Percentiles rank a stretch among this genome's conserved stretches.
Evolutionary conservation across 257 asterid genomes (phyloP).

Genomic region (Solanum arcanum): DNA sequence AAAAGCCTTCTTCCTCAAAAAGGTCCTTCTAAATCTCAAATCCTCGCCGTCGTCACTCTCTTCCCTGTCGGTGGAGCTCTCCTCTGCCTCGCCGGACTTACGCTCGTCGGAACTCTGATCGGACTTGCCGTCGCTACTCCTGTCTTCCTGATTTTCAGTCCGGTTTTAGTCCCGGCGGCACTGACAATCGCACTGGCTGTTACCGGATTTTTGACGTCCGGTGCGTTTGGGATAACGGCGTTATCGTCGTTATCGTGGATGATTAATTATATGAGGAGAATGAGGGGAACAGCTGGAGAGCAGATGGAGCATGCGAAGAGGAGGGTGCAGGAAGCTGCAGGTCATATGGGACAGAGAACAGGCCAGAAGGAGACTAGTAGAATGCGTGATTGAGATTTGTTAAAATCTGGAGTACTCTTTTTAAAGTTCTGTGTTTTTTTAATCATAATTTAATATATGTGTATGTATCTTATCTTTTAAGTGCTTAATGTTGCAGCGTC

Average conservation of each 20-base stretch:
- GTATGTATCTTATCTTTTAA: not conserved
- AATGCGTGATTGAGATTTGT: not conserved
- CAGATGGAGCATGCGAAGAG: conserved; percentile 29
- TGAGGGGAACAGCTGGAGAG: conserved; percentile 28
- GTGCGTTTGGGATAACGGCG: conserved; percentile 66
- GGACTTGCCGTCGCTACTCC: conserved; percentile 43
- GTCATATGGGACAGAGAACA: conserved; percentile 19
- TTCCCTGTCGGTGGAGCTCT: conserved; percentile 54
- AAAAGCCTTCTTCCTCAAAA: conserved; percentile 13
- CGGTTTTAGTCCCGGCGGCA: conserved; percentile 54
- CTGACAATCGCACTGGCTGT: conserved; percentile 36
- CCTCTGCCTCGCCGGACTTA: conserved; percentile 45
- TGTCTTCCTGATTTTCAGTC: conserved; percentile 54
- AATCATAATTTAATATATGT: not conserved
- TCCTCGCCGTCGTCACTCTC: conserved; percentile 46
- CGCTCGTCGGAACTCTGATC: conserved; percentile 38
- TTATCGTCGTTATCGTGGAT: conserved; percentile 61
- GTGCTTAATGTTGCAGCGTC: not conserved
- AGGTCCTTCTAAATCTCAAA: conserved; percentile 36
- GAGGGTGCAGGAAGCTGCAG: conserved; percentile 36
- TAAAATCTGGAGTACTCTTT: not conserved
- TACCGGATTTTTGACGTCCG: conserved; percentile 49
- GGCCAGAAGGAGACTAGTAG: conserved; percentile 26
- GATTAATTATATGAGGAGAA: conserved; percentile 30
- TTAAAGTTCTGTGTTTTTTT: not conserved